Evolutionary conservation across 176 grass and related monocot genomes (phyloP).

Genomic region (Cocos nucifera): DNA sequence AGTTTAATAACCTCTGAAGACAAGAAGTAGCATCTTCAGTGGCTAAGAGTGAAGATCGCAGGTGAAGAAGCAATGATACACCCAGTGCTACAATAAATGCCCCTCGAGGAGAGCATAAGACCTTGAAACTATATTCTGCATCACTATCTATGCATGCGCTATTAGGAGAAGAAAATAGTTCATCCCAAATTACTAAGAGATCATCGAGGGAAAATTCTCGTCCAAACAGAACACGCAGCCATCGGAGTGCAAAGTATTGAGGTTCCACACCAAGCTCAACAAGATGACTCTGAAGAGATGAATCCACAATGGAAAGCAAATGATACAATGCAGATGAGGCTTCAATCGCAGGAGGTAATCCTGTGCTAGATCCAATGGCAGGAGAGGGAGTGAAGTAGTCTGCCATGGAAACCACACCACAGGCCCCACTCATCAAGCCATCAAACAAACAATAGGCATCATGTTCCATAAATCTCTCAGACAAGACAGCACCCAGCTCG

Average conservation of each 20-base stretch:
- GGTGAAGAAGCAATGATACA: conserved; percentile 90
- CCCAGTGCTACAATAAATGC: conserved; percentile 79
- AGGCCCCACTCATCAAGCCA: conserved; percentile 71
- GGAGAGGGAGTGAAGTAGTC: conserved; percentile 58
- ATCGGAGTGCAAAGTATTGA: conserved; percentile 90
- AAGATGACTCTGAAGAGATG: conserved; percentile 86
- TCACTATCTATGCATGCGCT: conserved; percentile 30
- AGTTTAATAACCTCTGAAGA: conserved; percentile 80
- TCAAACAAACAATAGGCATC: conserved; percentile 97
- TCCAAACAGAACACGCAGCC: conserved; percentile 91
- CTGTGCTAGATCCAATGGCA: conserved; percentile 37
- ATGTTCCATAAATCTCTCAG: conserved; percentile 97
- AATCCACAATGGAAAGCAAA: conserved; percentile 59
- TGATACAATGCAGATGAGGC: conserved; percentile 93
- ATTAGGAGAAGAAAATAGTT: conserved; percentile 66
- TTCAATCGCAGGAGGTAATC: conserved; percentile 69
- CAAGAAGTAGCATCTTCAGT: conserved; percentile 73
- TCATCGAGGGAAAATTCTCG: conserved; percentile 74
- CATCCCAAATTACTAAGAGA: conserved; percentile 79
- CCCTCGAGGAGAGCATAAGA: conserved; percentile 79
- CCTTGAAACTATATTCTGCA: conserved; percentile 43
- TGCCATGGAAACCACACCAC: conserved; percentile 55
- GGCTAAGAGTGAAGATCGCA: conserved; percentile 76
- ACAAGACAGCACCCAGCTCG: conserved; percentile 82
- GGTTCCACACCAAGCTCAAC: conserved; percentile 89